A percentile compares a stretch with the other conserved stretches of the same genome.
phyloP scores from a whole-genome alignment of 164 flowering plant genomes.

The Liquidambar formosana region DNA sequence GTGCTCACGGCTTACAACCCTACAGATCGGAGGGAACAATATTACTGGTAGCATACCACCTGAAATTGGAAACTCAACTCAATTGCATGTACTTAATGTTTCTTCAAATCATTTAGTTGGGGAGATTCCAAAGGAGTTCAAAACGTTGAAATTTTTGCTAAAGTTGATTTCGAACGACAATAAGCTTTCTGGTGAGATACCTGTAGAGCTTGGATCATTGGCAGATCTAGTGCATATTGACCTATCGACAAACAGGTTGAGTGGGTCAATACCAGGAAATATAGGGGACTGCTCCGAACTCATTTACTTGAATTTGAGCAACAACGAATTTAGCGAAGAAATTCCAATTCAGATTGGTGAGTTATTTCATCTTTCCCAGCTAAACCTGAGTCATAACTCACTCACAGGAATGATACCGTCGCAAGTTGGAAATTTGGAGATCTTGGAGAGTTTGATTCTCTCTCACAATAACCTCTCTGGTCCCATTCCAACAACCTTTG shows the following conservation, averaged over 20 bases:
- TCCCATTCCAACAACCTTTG: slow-evolving; percentile 5
- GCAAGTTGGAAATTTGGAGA: neutral
- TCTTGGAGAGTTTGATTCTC: slow-evolving; percentile 5
- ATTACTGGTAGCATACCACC: slow-evolving; percentile 19
- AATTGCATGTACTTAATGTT: slow-evolving; percentile 15
- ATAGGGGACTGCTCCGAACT: neutral
- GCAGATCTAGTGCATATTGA: neutral
- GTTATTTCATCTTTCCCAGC: neutral
- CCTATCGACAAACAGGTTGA: slow-evolving; percentile 5
- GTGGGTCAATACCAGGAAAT: slow-evolving; percentile 7
- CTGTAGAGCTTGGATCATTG: slow-evolving; percentile 8
- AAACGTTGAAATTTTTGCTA: slow-evolving; percentile 1
- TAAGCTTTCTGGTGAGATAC: slow-evolving; percentile 19
- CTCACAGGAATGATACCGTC: slow-evolving; percentile 9
- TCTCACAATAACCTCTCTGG: slow-evolving; percentile 16
- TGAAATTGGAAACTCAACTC: slow-evolving; percentile 5
- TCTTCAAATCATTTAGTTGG: slow-evolving; percentile 23
- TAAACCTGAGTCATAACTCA: slow-evolving; percentile 13
- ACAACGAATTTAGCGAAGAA: slow-evolving; percentile 4
- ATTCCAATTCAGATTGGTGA: slow-evolving; percentile 14
- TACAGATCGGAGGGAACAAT: slow-evolving; percentile 14
- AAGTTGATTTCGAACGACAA: slow-evolving; percentile 10
- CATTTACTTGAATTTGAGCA: slow-evolving; percentile 13
- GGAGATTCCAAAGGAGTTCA: slow-evolving; percentile 19
- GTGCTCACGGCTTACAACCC: slow-evolving; percentile 3